Percentiles rank a stretch among this genome's conserved stretches.
Evolutionary conservation across 441 rosid genomes (phyloP).

Genomic region (Iberis amara): DNA sequence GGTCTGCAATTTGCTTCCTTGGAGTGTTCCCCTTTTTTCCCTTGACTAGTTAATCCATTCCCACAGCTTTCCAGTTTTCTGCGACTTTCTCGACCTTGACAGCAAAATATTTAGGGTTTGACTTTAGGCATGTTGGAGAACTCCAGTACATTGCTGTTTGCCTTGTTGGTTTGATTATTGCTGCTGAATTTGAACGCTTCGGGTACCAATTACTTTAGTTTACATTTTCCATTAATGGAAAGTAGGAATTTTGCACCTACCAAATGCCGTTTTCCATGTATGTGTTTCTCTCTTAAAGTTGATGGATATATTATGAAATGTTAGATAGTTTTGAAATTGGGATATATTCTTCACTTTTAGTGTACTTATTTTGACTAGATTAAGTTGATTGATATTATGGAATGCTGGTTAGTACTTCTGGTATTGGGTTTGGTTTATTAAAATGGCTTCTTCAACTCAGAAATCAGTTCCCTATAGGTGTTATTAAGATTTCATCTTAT

Average conservation of each 20-base stretch:
- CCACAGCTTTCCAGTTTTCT: not conserved
- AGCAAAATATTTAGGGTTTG: not conserved
- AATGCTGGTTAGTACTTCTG: not conserved
- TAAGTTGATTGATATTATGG: too few relatives aligned
- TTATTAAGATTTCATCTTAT: not conserved
- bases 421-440: not conserved
- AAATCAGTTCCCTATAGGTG: not conserved
- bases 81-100: not conserved
- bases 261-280: too few relatives aligned
- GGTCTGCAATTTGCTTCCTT: conserved; percentile 27
- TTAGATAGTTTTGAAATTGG: not conserved
- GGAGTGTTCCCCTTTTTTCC: not conserved
- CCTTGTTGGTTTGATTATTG: not conserved
- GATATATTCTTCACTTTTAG: not conserved
- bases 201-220: not conserved
- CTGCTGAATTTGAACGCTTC: conserved; percentile 9
- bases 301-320: not conserved
- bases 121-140: not conserved
- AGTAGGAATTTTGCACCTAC: not conserved
- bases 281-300: not conserved
- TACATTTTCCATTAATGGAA: not conserved
- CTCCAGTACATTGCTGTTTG: not conserved
- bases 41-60: too few relatives aligned
- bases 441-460: not conserved
- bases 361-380: not conserved